Evolutionary conservation across 371 early-diverging fungal species (phyloP), one percentile per base, ranked within the genome.

Genomic region (Globomyces sp.): DNA sequence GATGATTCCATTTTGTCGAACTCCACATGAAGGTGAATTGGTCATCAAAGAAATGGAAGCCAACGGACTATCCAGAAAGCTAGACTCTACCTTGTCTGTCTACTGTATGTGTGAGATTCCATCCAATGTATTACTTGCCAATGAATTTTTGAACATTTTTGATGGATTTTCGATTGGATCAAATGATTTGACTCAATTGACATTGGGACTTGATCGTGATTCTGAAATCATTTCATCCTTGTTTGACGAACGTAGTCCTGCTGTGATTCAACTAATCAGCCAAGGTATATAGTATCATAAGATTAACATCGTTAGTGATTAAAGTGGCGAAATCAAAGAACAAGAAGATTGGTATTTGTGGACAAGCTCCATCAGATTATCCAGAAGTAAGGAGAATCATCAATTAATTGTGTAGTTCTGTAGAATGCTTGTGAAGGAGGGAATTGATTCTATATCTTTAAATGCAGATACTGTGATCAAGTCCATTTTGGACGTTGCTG

Each of bases 111-210:
- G 66, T 47, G 66, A 66, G 44, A 48, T 66, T 48, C 66, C 66
- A 11, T 59, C 60, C 60, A 66, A 66, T 49, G 66, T 66, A 39
- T 36, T 66, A 10, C 44, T 66, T 0, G 55, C 55, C 24, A 46
- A 66, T 53, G 66, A 62, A 42, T 66, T 66, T 58, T 11, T 53
- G 13, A 40, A 66, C 11, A 42, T 66, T 60, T 66, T 65, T 46
- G 66, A 66, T 43, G 66, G 66, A 6, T 66, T 66, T 48, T 66
- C 66, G n/a, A 66, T 66, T 39, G 66, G 66, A 24, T 60, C 61
- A 45, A 66, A 66, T 49, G 66, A 66, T 59, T 2, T 66, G 8
- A 66, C 66, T 3, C 66, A 66, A 48, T 60, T 66, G 45, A 40
- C 41, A 5, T 48, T 66, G 8, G 66, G 66, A 36, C 10, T 66